Evolutionary conservation across 1,139 yeast species (phyloP).

Genomic region (Yamadazyma dendronema): DNA sequence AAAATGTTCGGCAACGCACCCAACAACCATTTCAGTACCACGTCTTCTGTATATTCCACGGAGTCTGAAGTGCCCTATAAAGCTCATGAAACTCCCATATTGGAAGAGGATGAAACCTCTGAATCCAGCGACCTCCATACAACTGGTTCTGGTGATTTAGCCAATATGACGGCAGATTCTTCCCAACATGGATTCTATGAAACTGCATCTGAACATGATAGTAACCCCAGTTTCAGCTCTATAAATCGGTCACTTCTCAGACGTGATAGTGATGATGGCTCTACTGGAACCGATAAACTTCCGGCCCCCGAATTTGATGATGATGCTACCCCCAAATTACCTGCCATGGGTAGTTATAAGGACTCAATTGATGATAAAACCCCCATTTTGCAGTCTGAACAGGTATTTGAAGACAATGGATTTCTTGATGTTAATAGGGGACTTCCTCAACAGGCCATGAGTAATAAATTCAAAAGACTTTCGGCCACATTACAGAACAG

Average conservation of each 20-base stretch:
- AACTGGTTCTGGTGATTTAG: not conserved
- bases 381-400: slow-evolving; percentile 23
- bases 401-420: slow-evolving; percentile 7
- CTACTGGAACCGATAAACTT: not conserved
- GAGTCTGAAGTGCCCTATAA: slow-evolving; percentile 10
- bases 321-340: slow-evolving; percentile 33
- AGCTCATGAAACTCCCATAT: slow-evolving; percentile 5
- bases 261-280: slow-evolving; percentile 11
- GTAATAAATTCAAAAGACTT: slow-evolving; percentile 39
- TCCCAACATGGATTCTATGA: slow-evolving; percentile 4
- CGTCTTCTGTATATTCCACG: slow-evolving; percentile 16
- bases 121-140: slow-evolving; percentile 2
- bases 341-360: slow-evolving; percentile 12
- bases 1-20: not conserved
- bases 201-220: slow-evolving; percentile 7
- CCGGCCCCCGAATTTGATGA: slow-evolving; percentile 13
- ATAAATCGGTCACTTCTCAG: slow-evolving; percentile 33
- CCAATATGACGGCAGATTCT: not conserved
- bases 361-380: slow-evolving; percentile 27
- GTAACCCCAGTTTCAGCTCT: slow-evolving; percentile 31
- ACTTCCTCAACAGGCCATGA: slow-evolving; percentile 37
- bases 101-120: slow-evolving; percentile 10
- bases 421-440: slow-evolving; percentile 8
- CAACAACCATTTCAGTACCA: slow-evolving; percentile 14
- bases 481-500: slow-evolving; percentile 39